These are phyloP conservation scores for Thinopyrum obtusiflorum DNA, from an alignment of 202 grass and related monocot genomes.

Conservation along the genomic window DNA sequence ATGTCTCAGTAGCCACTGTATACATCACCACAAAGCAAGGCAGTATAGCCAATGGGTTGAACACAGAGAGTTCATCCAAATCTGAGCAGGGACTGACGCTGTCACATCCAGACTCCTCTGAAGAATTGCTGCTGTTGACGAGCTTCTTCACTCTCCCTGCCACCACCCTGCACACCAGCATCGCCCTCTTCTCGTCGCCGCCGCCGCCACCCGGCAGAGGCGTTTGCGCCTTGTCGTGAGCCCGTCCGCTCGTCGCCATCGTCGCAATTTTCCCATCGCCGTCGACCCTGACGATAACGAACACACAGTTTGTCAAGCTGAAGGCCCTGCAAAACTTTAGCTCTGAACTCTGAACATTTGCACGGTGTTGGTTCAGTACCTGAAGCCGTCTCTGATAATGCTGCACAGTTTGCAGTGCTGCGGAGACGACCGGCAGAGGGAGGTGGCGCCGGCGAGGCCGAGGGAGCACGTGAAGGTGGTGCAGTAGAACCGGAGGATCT, in stretches of 20 bases:
- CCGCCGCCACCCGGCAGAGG: not conserved
- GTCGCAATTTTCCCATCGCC: constrained; percentile 57
- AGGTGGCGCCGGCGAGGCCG: constrained; percentile 31
- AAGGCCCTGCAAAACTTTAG: not conserved
- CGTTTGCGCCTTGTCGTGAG: constrained; percentile 42
- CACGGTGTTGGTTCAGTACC: constrained; percentile 20
- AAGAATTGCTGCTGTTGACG: not conserved
- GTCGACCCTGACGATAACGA: constrained; percentile 29
- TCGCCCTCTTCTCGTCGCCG: constrained; percentile 52
- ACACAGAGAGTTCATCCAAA: constrained; percentile 72
- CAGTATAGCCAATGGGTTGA: constrained; percentile 67
- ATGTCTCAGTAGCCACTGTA: constrained; percentile 52
- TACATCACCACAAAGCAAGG: constrained; percentile 83
- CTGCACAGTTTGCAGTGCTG: constrained; percentile 56
- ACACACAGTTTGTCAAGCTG: not conserved
- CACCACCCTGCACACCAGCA: constrained; percentile 87
- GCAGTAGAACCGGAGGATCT: constrained; percentile 72
- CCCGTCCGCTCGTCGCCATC: constrained; percentile 63
- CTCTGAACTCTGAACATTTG: not conserved
- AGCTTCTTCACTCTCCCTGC: constrained; percentile 71
- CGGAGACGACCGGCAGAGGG: constrained; percentile 44
- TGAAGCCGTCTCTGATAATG: constrained; percentile 79
- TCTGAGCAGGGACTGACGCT: constrained; percentile 36
- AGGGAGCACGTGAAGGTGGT: constrained; percentile 64
- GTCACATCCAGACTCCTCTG: constrained; percentile 45